Base-by-base conservation (phyloP, 352 stramenopile species). In the Pythium sukuiense region DNA sequence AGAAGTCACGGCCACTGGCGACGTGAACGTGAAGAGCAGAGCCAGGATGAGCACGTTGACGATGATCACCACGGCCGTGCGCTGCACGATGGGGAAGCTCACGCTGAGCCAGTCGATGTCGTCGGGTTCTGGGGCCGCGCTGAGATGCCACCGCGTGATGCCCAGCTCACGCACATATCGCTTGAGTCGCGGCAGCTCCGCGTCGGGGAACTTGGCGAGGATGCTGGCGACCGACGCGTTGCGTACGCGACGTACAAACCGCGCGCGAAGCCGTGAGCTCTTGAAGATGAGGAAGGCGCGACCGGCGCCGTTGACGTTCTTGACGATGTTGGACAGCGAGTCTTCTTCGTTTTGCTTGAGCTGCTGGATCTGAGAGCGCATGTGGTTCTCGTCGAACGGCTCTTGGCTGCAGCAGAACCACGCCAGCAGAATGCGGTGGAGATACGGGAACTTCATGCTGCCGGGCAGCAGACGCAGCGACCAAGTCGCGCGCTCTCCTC, bases 71-170 rank as follows among this genome's bases (percentile, higher is more conserved):
- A 84, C 75, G 24, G 82, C 65, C 49, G 85, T 92, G 27, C 87
- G 83, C 73, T 93, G 91, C 4, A 82, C 82, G 59, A 92, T 92
- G 49, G 86, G 87, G 63, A 88, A 91, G 55, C 82, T 91, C 20
- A 95, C 84, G 64, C 81, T 93, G 60, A 93, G 74, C 87, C 87
- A 95, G 73, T 95, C 87, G 49, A 95, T 80, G 54, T 95, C 87
- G 53, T 95, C 87, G 0, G 87, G 87, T 46, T 95, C 87, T 0
- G 87, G 87, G 33, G 87, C 85, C 9, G 83, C 75, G 49, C 79
- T 83, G 30, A 95, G 64, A 53, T 92, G 83, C 87, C 87, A 95
- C 2, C 81, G 74, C 55, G 85, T 93, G 46, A 95, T 74, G 7
- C 79, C 79, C 26, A 95, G 60, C 58, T 95, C 87, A 32, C 85